Conservation (phyloP, 352 stramenopile genomes). For the Vaucheria bursata region DNA sequence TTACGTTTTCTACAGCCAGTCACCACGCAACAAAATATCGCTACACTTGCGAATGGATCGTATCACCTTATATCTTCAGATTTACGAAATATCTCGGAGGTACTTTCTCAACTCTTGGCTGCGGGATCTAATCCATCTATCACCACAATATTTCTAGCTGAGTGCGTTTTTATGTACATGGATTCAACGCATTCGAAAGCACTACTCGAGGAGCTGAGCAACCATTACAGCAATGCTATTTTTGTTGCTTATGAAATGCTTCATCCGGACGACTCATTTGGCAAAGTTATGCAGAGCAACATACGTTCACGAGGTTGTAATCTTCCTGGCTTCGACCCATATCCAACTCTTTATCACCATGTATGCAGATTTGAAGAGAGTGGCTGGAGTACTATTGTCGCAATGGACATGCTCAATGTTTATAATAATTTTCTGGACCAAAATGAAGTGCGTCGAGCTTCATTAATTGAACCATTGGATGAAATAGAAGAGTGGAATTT, state of each 20-base stretch:
- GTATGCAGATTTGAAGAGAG: slow-evolving; percentile 11
- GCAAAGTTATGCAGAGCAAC: slow-evolving; percentile 34
- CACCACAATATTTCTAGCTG: slow-evolving; percentile 35
- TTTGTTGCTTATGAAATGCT: slow-evolving; percentile 44
- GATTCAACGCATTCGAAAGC: slow-evolving; percentile 1
- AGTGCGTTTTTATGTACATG: slow-evolving; percentile 48
- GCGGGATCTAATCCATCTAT: slow-evolving; percentile 13
- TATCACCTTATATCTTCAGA: slow-evolving; percentile 27
- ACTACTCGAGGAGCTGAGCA: slow-evolving; percentile 21
- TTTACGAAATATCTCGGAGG: slow-evolving; percentile 13
- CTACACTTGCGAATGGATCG: not conserved
- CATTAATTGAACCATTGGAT: slow-evolving; percentile 35
- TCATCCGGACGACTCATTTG: slow-evolving; percentile 25
- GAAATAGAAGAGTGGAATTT: slow-evolving; percentile 44
- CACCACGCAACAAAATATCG: slow-evolving; percentile 1
- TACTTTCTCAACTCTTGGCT: not conserved
- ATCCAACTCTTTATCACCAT: slow-evolving; percentile 11
- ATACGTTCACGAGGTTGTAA: slow-evolving; percentile 30
- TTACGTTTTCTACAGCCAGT: slow-evolving; percentile 4
- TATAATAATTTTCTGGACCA: slow-evolving; percentile 28
- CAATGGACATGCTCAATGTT: slow-evolving; percentile 32
- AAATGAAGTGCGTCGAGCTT: slow-evolving; percentile 8
- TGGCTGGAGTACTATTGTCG: slow-evolving; percentile 16
- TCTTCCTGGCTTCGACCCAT: slow-evolving; percentile 27
- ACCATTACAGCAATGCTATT: not conserved